Conservation (phyloP, 371 early-diverging fungal genomes). For the Actinomucor elegans region DNA sequence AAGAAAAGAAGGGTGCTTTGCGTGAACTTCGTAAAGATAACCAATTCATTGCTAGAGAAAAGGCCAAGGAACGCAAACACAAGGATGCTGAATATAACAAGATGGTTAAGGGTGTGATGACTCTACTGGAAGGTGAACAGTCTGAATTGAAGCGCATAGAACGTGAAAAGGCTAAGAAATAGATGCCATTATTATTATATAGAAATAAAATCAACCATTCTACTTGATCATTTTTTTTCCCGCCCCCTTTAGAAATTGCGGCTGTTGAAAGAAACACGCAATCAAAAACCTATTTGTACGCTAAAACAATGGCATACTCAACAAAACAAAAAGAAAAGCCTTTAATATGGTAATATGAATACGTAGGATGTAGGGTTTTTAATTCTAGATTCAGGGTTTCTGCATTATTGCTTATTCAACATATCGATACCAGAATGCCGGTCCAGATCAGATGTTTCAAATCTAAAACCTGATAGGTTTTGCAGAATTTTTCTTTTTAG, state of each 20-base stretch:
- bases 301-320: no score
- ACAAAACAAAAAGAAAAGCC: background rate
- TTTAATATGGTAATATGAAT: background rate
- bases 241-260: no score
- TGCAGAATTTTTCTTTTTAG: no score
- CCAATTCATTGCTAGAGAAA: slow-evolving; percentile 80
- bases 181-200: background rate
- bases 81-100: slow-evolving; percentile 83
- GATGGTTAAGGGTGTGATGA: slow-evolving; percentile 87
- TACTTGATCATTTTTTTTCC: no score
- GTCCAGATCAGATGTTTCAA: no score
- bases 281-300: no score
- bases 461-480: no score
- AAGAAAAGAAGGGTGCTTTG: slow-evolving; percentile 91
- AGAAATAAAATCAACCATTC: no score
- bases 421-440: no score
- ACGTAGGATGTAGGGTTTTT: background rate
- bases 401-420: no score
- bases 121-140: slow-evolving; percentile 73
- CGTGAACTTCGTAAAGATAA: slow-evolving; percentile 94
- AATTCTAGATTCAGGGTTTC: background rate
- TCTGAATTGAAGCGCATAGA: slow-evolving; percentile 74
- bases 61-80: slow-evolving; percentile 65
- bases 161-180: slow-evolving; percentile 50
- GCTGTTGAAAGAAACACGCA: no score